Conservation (phyloP, 495 filamentous ascomycete genomes). For the Pyronema domesticum region DNA sequence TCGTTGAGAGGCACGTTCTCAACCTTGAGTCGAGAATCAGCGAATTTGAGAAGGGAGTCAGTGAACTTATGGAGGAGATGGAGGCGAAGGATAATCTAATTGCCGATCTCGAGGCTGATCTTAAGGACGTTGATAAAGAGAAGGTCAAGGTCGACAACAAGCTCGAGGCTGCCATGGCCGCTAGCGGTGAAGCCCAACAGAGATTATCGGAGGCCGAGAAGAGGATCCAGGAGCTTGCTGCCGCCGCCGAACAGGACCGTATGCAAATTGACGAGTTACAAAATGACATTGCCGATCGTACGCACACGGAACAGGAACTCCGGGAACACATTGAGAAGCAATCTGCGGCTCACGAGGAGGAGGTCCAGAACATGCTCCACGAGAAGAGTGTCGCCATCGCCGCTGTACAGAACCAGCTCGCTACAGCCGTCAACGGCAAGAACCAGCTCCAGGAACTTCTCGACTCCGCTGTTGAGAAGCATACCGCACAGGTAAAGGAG, state of each 20-base stretch:
- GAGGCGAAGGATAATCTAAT: slow-evolving; percentile 11
- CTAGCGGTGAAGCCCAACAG: background rate
- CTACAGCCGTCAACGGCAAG: background rate
- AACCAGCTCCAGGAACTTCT: background rate
- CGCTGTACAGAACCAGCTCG: background rate
- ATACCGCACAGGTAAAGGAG: background rate
- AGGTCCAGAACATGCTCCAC: background rate
- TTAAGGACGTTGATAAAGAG: slow-evolving; percentile 4
- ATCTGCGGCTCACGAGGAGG: background rate
- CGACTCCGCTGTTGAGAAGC: background rate
- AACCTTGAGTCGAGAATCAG: background rate
- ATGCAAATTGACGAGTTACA: slow-evolving; percentile 2
- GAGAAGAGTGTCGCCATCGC: slow-evolving; percentile 2
- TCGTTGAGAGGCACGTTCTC: background rate
- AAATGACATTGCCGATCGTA: background rate
- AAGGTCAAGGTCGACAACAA: slow-evolving; percentile 1
- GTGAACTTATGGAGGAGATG: slow-evolving; percentile 11
- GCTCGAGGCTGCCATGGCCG: slow-evolving; percentile 5
- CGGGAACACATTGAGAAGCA: background rate
- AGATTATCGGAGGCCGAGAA: background rate
- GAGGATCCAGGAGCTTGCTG: slow-evolving; percentile 4
- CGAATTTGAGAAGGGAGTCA: slow-evolving; percentile 1
- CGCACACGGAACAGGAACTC: background rate
- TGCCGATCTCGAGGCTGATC: slow-evolving; percentile 3
- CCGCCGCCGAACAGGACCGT: slow-evolving; percentile 3